A percentile compares a stretch with the other conserved stretches of the same genome.
Conservation (phyloP, 345 rosid species). For the Lepidium sativum region DNA sequence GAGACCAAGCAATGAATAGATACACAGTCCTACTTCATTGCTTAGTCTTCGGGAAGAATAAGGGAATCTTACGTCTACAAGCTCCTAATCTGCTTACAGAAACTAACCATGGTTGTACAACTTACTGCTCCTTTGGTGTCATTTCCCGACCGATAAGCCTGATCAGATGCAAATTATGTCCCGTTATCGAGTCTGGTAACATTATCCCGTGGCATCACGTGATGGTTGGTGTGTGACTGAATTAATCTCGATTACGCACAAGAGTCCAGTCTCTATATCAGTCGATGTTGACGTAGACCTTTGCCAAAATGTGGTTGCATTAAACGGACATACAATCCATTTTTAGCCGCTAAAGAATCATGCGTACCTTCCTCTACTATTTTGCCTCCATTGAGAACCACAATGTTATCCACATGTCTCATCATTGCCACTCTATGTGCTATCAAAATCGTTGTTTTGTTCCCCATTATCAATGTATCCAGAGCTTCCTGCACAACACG, state of each 20-base stretch:
- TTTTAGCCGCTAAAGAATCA: conserved; percentile 70
- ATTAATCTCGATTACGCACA: conserved; percentile 5
- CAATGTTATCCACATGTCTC: conserved; percentile 98
- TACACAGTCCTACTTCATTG: conserved; percentile 22
- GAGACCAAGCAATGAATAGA: conserved; percentile 18
- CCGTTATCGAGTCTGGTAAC: background rate
- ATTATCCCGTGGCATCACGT: background rate
- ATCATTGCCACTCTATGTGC: conserved; percentile 99
- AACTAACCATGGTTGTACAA: conserved; percentile 23
- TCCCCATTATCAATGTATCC: conserved; percentile 93
- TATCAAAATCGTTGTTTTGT: conserved; percentile 93
- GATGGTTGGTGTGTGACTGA: conserved; percentile 8
- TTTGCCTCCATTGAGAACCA: conserved; percentile 94
- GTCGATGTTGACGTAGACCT: conserved; percentile 86
- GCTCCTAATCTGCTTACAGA: conserved; percentile 26
- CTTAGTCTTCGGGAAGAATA: conserved; percentile 70
- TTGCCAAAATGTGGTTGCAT: conserved; percentile 99
- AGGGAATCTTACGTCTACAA: conserved; percentile 30
- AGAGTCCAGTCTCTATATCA: conserved; percentile 32
- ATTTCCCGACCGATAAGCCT: background rate
- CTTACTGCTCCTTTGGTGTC: conserved; percentile 8
- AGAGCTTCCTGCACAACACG: conserved; percentile 99
- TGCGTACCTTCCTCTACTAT: conserved; percentile 97
- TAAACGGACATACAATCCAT: conserved; percentile 87
- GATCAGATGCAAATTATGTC: conserved; percentile 14